Evolutionary conservation across 148 eudicot genomes (phyloP).

Genomic region (Pharnaceum exiguum): DNA sequence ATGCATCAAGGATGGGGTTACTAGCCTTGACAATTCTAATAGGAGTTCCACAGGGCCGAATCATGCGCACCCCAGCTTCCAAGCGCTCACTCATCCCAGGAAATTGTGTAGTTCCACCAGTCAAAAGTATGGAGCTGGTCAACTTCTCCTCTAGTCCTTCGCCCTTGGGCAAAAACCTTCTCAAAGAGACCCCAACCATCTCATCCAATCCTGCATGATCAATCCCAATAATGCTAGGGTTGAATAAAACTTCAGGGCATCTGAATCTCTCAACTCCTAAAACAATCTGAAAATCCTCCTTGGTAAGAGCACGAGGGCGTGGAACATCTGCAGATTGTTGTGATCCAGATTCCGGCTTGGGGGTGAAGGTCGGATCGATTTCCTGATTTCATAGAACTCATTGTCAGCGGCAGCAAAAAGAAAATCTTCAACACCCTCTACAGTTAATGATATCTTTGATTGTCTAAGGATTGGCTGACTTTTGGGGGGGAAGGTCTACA

Average conservation of each 20-base stretch:
- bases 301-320: slow-evolving; percentile 66
- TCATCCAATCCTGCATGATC: slow-evolving; percentile 95
- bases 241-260: slow-evolving; percentile 84
- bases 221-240: slow-evolving; percentile 77
- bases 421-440: not conserved
- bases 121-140: slow-evolving; percentile 73
- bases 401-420: not conserved
- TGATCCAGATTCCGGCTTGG: slow-evolving; percentile 46
- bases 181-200: slow-evolving; percentile 70
- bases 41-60: slow-evolving; percentile 80
- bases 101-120: slow-evolving; percentile 75
- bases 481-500: not conserved
- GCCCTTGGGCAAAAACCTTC: slow-evolving; percentile 50
- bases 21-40: slow-evolving; percentile 53
- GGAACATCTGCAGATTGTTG: slow-evolving; percentile 52
- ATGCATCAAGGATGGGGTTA: slow-evolving; percentile 79
- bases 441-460: not conserved
- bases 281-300: slow-evolving; percentile 84
- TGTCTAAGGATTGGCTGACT: too few relatives aligned
- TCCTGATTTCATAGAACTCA: slow-evolving; percentile 37
- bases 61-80: slow-evolving; percentile 82
- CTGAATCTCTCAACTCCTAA: slow-evolving; percentile 93
- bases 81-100: slow-evolving; percentile 84
- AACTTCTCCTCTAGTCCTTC: slow-evolving; percentile 52
- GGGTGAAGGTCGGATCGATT: slow-evolving; percentile 80